Conservation (phyloP, 495 filamentous ascomycete species). For the Pyrenopolyporus hunteri region DNA sequence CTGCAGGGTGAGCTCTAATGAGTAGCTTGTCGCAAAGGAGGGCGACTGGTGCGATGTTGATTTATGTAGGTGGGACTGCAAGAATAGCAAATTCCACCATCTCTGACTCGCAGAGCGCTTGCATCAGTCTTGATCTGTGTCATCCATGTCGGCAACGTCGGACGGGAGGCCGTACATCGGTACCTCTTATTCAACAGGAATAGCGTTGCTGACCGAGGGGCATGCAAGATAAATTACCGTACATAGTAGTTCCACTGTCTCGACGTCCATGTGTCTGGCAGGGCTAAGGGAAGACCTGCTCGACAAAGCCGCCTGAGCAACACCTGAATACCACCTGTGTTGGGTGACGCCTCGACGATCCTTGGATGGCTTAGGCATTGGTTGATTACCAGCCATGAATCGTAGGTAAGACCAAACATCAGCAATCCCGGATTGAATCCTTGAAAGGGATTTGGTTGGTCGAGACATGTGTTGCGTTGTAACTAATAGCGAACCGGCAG, state of each 20-base stretch:
- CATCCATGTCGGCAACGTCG: slow-evolving; percentile 33
- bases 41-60: slow-evolving; percentile 5
- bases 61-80: slow-evolving; percentile 25
- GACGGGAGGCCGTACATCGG: slow-evolving; percentile 12
- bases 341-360: slow-evolving; percentile 26
- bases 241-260: slow-evolving; percentile 26
- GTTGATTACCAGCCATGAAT: slow-evolving; percentile 27
- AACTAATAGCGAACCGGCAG: slow-evolving; percentile 29
- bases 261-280: slow-evolving; percentile 1
- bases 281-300: slow-evolving; percentile 12
- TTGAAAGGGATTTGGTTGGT: slow-evolving; percentile 30
- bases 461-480: slow-evolving; percentile 30
- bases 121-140: slow-evolving; percentile 31
- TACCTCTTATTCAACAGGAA: slow-evolving; percentile 27
- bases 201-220: slow-evolving; percentile 32
- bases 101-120: slow-evolving; percentile 40
- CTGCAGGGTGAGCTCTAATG: slow-evolving; percentile 32
- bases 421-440: slow-evolving; percentile 34
- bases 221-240: slow-evolving; percentile 31
- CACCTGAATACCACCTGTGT: slow-evolving; percentile 14
- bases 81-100: slow-evolving; percentile 30
- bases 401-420: slow-evolving; percentile 28
- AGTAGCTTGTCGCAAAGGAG: slow-evolving; percentile 19
- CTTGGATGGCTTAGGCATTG: slow-evolving; percentile 24
- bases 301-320: slow-evolving; percentile 20